phyloP scores from a whole-genome alignment of 2,329 filamentous ascomycete species.

The Xylaria sp. region DNA sequence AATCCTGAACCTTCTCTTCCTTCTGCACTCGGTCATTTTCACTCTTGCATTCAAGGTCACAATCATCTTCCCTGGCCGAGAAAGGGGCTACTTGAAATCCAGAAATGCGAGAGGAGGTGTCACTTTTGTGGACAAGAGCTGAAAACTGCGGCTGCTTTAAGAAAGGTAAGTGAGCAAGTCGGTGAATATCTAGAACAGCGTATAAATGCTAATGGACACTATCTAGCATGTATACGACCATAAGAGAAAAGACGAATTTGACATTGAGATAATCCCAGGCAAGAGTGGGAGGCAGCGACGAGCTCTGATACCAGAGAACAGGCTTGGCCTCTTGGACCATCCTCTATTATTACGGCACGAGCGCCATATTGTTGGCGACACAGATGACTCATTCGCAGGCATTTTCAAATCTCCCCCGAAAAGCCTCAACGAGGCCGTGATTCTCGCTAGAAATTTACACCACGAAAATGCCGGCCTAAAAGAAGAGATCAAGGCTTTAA shows the following conservation, averaged over 20 bases:
- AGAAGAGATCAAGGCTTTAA: too few species aligned
- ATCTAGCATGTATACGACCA: constrained; percentile 3
- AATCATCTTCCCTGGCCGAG: neutral
- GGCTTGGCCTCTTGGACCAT: neutral
- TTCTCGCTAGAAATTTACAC: too few species aligned
- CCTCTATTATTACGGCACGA: neutral
- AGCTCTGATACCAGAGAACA: neutral
- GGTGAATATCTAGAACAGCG: neutral
- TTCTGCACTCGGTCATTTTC: neutral
- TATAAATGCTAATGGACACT: neutral
- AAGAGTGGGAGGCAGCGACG: neutral
- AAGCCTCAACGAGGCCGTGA: too few species aligned
- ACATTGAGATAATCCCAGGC: neutral
- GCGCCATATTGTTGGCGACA: too few species aligned
- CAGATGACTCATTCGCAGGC: too few species aligned
- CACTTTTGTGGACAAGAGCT: neutral
- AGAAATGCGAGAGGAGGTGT: constrained; percentile 2
- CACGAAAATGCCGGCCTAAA: too few species aligned
- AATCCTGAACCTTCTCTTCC: neutral
- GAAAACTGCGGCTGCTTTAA: neutral
- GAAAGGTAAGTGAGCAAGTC: constrained; percentile 1
- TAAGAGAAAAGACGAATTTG: neutral
- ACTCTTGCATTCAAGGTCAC: neutral
- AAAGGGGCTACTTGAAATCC: neutral
- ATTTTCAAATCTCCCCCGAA: too few species aligned